Evolutionary conservation across 768 basidiomycete genomes (phyloP), one percentile per base, ranked within the genome.

Genomic region (Mycena floridula): DNA sequence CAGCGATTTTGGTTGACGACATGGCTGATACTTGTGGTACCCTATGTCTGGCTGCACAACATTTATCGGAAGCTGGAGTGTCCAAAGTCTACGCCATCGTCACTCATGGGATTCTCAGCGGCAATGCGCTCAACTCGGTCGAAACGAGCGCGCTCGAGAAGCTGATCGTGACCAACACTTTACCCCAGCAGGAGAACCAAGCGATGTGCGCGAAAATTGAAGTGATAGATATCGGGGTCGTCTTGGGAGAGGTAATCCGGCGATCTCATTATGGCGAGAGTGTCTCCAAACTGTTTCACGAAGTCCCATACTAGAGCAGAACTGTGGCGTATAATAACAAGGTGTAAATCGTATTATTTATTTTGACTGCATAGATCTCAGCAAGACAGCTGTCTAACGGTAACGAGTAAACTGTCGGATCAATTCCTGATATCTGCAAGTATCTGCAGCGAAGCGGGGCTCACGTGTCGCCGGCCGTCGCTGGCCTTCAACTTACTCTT

Each of bases 1-100:
- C 82, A 35, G 96, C 94, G 43, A 93, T 99, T 46, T 73, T 99
- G 23, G 88, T 98, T 37, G 96, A 98, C 71, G 96, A 99, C 71
- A 97, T 99, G 92, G 91, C 92, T 24, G 91, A 95, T 64, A 95
- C 92, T 35, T 95, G 91, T 56, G 91, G 91, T 43, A 99, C 96
- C 47, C 77, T 99, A 49, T 85, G 87, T 53, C 75, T 97, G 44
- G 96, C 96, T 1, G 91, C 95, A 6, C 73, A 79, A 51, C 90
- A 96, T 50, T 74, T 99, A 45, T 69, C 82, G 25, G 91, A 96
- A 54, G 91, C 89, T 6, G 95, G 95, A 3, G 94, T 92, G 8
- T 60, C 72, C 35, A 81, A 82, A 63, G 84, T 94, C 52, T 86
- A 84, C 61, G 96, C 88, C 47, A 81, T 99, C 61, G 94, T 99